Evolutionary conservation across 495 filamentous ascomycete species (phyloP).

Genomic region (Friedmanniomyces endolithicus): DNA sequence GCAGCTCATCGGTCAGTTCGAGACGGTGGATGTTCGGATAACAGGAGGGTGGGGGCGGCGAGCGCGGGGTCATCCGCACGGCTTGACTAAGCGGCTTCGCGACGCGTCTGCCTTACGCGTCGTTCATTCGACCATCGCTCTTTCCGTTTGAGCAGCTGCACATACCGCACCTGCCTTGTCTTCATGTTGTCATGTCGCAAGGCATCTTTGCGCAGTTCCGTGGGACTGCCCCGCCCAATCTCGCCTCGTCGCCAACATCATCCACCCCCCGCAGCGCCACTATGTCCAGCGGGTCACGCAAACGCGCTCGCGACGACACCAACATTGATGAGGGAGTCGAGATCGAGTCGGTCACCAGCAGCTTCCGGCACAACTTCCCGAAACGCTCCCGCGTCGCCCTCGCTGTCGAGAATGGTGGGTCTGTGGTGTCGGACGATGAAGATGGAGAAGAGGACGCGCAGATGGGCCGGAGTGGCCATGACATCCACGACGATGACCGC

Average conservation of each 20-base stretch:
- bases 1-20: no score
- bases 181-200: no score
- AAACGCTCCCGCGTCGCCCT: constrained; percentile 13
- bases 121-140: no score
- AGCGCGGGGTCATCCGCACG: no score
- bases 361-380: constrained; percentile 32
- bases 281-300: constrained; percentile 21
- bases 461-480: not conserved
- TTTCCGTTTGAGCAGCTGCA: no score
- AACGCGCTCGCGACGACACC: constrained; percentile 37
- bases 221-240: not conserved
- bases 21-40: no score
- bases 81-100: no score
- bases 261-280: not conserved
- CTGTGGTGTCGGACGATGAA: constrained; percentile 17
- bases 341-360: constrained; percentile 35
- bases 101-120: no score
- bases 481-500: not conserved
- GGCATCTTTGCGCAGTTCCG: not conserved
- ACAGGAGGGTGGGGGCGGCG: no score
- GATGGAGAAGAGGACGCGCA: not conserved
- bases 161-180: no score
- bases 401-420: constrained; percentile 12
- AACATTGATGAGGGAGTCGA: constrained; percentile 40
- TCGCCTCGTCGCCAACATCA: not conserved